Evolutionary conservation across 192 early-diverging fungal genomes (phyloP).

Genomic region (Coemansia nantahalensis): DNA sequence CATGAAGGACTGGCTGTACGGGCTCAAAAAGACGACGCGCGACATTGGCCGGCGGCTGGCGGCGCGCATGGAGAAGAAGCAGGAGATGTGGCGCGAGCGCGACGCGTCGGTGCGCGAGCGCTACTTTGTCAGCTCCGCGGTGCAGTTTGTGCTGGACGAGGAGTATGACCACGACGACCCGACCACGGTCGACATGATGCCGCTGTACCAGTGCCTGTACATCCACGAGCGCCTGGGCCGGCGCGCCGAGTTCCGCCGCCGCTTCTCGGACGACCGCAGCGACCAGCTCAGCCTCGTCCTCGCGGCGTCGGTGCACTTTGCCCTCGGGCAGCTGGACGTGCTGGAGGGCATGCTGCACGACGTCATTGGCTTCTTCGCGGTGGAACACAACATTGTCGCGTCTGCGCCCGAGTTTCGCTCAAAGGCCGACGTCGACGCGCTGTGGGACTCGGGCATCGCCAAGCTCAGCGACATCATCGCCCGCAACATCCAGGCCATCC

Average conservation of each 20-base stretch:
- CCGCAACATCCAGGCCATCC: constrained; percentile 75
- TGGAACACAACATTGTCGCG: constrained; percentile 85
- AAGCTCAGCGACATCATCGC: constrained; percentile 79
- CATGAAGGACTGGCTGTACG: constrained; percentile 89
- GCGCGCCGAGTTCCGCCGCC: constrained; percentile 76
- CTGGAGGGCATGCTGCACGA: constrained; percentile 75
- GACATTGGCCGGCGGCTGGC: constrained; percentile 83
- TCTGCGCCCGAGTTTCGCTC: constrained; percentile 90
- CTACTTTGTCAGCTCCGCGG: constrained; percentile 69
- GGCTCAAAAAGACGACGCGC: constrained; percentile 76
- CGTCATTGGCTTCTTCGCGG: constrained; percentile 94
- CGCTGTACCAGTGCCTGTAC: constrained; percentile 94
- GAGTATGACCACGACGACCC: constrained; percentile 74
- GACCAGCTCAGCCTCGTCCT: constrained; percentile 88
- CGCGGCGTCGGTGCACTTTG: constrained; percentile 61
- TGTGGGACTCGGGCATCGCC: constrained; percentile 84
- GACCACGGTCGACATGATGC: constrained; percentile 86
- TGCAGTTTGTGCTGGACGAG: constrained; percentile 82
- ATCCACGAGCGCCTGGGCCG: constrained; percentile 93
- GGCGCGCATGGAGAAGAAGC: constrained; percentile 69
- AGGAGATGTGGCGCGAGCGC: constrained; percentile 55
- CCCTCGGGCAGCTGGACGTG: constrained; percentile 61
- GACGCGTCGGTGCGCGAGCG: constrained; percentile 38
- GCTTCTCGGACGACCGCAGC: constrained; percentile 87
- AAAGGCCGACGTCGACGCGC: constrained; percentile 74